Evolutionary conservation across 202 grass and related monocot genomes (phyloP).

Genomic region (Brachypodium distachyon): DNA sequence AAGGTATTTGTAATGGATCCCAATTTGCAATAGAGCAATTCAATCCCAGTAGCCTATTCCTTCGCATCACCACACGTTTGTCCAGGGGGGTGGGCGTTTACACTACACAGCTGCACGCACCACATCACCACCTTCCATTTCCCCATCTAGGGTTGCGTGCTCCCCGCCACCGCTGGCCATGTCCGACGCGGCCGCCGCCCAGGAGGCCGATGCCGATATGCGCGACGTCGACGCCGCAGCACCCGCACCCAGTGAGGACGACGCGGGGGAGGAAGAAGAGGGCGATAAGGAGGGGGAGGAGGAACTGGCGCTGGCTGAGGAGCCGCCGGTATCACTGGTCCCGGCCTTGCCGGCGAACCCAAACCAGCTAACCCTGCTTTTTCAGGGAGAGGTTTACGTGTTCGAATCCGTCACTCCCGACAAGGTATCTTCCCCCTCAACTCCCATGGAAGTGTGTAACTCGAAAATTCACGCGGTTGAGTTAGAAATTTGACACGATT

Average conservation of each 20-base stretch:
- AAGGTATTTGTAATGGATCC: no score
- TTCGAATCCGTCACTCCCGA: conserved; percentile 87
- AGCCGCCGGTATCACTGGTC: conserved; percentile 19
- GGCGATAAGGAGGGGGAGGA: conserved; percentile 26
- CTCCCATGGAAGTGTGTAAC: not conserved
- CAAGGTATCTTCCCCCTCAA: conserved; percentile 32
- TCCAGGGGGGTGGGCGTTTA: not conserved
- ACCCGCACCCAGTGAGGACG: not conserved
- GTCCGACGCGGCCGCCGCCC: conserved; percentile 25
- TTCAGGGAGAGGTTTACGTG: conserved; percentile 92
- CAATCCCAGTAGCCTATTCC: conserved; percentile 1
- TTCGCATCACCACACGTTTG: conserved; percentile 26
- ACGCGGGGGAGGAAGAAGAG: conserved; percentile 13
- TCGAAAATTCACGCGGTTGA: not conserved
- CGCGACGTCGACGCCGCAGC: conserved; percentile 6
- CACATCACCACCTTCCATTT: conserved; percentile 43
- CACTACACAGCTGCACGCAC: not conserved
- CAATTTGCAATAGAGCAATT: not conserved
- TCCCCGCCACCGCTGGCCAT: conserved; percentile 28
- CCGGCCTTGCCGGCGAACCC: conserved; percentile 25
- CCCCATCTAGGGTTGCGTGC: conserved; percentile 39
- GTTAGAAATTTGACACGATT: not conserved
- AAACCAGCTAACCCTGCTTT: conserved; percentile 77
- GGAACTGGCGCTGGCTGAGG: not conserved
- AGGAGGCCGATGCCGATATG: conserved; percentile 30